Base-by-base conservation (phyloP, 148 eudicot species). In the Rhododendron williamsianum region DNA sequence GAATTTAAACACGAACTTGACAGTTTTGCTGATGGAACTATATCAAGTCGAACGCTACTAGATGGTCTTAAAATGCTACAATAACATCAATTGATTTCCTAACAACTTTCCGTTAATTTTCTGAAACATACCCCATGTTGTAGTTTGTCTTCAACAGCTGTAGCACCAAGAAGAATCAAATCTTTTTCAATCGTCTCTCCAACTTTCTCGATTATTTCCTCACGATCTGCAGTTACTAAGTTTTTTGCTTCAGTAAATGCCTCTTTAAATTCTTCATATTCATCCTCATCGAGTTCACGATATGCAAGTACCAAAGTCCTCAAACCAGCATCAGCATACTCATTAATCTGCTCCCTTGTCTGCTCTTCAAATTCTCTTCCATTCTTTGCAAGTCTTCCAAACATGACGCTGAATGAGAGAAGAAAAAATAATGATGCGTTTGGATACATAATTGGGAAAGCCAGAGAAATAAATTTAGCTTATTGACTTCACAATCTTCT, bases 131-230 rank as follows among this genome's bases (percentile, higher is more conserved):
- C 95, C 90, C 95, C 95, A 6, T 90, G 69, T 88, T 94, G 96
- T 58, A 94, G 92, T 72, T 91, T 94, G 87, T 94, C 96, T 88
- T 94, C 96, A 67, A 94, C 96, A 48, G 96, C 96, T 23, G 93
- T 91, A 52, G 94, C 94, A 33, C 96, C 96, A 78, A 92, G 89
- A 86, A 94, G 93, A 78, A 90, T 89, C 76, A 94, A 81, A 81
- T 89, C 86, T 83, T 84, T 90, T 88, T 94, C 96, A 88, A 94
- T 83, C 76, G 80, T 79, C 73, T 92, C 91, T 10, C 92, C 90
- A 74, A 90, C 91, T 63, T 85, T 48, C 36, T 94, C 96, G 15
- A 91, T 85, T 82, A 92, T 18, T 63, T 91, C 88, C 43, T 94
- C 96, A 7, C 93, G 90, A 45, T 91, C 90, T 73, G 85, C 89